Base-by-base conservation (phyloP, 495 filamentous ascomycete species). In the Talaromyces thailandensis region DNA sequence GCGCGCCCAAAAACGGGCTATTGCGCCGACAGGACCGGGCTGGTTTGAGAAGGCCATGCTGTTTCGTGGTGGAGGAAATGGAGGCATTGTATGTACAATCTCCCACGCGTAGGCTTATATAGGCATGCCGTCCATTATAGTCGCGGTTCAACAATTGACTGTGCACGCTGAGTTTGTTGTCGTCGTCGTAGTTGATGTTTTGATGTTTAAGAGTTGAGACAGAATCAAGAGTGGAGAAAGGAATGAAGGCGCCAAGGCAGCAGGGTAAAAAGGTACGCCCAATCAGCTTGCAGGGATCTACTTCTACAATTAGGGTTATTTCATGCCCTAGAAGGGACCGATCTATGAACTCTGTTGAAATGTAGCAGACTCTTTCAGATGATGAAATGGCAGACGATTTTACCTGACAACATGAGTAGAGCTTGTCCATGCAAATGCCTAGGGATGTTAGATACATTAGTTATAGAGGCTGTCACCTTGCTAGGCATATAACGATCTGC, bases 1-100 rank as follows among this genome's bases (percentile, higher is more conserved):
- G 70, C 83, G 86, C 85, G 76, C 75, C 66, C 70, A 80, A 64
- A 81, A 78, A 8, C 77, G 75, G 51, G 75, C 75, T 25, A 77
- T 52, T 14, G 79, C 75, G 6, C 73, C 73, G 21, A 72, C 56
- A 12, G 78, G 57, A 23, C 75, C 76, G 21, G 66, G 51, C 51
- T 68, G 64, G 32, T 63, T 64, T 4, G 73, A 70, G 5, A 67
- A 65, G 18, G 71, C 62, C 45, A 69, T 64, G n/a, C 45, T 61
- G 72, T 62, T 45, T 56, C 26, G 55, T 18, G 35, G 32, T 29
- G 52, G 23, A 16, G 56, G 51, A 26, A 58, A 63, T 16, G 62
- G 26, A 51, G 45, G 23, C 51, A 62, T 56, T 25, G 28, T 40
- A 26, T 53, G 16, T 8, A 52, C 21, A 52, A 23, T 52, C 2